Base-by-base conservation (phyloP, 208 protist genomes). In the Wallacemonas sp. region DNA sequence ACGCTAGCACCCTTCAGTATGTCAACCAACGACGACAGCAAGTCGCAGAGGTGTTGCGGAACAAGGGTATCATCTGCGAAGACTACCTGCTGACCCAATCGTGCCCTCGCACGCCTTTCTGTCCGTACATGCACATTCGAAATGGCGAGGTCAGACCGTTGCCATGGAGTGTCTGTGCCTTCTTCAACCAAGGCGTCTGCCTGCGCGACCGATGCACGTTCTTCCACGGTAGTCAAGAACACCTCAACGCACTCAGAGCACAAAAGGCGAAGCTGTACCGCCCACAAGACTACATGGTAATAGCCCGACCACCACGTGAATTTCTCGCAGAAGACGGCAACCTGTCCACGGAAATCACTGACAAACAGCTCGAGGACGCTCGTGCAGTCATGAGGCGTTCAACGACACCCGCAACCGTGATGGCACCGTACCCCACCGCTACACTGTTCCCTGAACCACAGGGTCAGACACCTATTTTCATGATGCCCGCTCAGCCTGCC, bases 121-220 rank as follows among this genome's bases (percentile, higher is more conserved):
- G 87, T 55, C 81, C 87, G 12, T 93, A 87, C 68, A 89, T 85
- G 73, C 83, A 93, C 72, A 62, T 93, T n/a, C 37, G 63, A 0
- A 78, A 91, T 27, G 83, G 83, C 0, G 81, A 91, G 57, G 70
- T 71, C 8, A 76, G 81, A 0, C 71, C 71, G 0, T 54, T 93
- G n/a, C 87, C 87, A 29, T 73, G 74, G 53, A 79, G 68, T 22
- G 73, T 86, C 9, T 93, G 84, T 61, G 75, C 72, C 3, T 93
- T 93, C 72, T 91, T 84, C 57, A 73, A 76, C 3, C 48, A 82
- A 41, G 69, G 84, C 32, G 77, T 79, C 21, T 93, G 87, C 60
- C 72, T 93, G 15, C 81, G 87, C 13, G 82, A 91, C 37, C 63
- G 71, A 0, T 93, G 87, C 67, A 62, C 45, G 13, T 93, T 87